These are phyloP conservation scores for Cyclanthera cordifolia DNA, from an alignment of 306 rosid genomes.

Conservation along the genomic window DNA sequence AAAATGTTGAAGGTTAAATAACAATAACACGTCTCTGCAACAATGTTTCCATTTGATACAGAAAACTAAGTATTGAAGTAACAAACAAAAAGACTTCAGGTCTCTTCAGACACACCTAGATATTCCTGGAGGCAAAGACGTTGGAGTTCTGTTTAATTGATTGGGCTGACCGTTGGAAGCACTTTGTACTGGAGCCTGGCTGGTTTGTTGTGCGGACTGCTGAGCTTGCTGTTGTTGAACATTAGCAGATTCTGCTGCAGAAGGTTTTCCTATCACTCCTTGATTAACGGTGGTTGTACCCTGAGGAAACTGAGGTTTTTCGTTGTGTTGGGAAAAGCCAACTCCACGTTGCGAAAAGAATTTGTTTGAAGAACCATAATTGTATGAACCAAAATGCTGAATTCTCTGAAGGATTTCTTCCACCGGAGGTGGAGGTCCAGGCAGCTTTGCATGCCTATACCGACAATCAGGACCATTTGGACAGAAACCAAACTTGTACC, in stretches of 20 bases:
- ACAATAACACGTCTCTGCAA: slow-evolving; percentile 22
- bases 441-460: slow-evolving; percentile 81
- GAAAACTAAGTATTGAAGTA: slow-evolving; percentile 23
- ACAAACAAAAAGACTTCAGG: slow-evolving; percentile 20
- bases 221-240: slow-evolving; percentile 69
- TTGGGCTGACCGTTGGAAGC: slow-evolving; percentile 55
- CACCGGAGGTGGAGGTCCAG: slow-evolving; percentile 93
- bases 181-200: slow-evolving; percentile 50
- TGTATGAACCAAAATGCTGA: slow-evolving; percentile 79
- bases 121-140: slow-evolving; percentile 87
- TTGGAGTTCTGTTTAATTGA: slow-evolving; percentile 56
- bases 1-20: slow-evolving; percentile 13
- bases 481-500: slow-evolving; percentile 98
- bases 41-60: slow-evolving; percentile 23
- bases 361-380: slow-evolving; percentile 48
- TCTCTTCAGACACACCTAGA: slow-evolving; percentile 93
- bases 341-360: slow-evolving; percentile 61
- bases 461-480: slow-evolving; percentile 99
- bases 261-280: slow-evolving; percentile 50
- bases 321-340: slow-evolving; percentile 54
- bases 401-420: slow-evolving; percentile 98
- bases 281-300: slow-evolving; percentile 43
- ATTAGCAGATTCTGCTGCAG: slow-evolving; percentile 63
- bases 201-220: slow-evolving; percentile 56
- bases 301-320: slow-evolving; percentile 60